These are phyloP conservation scores for Caryopteris hybrid DNA, from an alignment of 305 asterid genomes.

Conservation along the genomic window DNA sequence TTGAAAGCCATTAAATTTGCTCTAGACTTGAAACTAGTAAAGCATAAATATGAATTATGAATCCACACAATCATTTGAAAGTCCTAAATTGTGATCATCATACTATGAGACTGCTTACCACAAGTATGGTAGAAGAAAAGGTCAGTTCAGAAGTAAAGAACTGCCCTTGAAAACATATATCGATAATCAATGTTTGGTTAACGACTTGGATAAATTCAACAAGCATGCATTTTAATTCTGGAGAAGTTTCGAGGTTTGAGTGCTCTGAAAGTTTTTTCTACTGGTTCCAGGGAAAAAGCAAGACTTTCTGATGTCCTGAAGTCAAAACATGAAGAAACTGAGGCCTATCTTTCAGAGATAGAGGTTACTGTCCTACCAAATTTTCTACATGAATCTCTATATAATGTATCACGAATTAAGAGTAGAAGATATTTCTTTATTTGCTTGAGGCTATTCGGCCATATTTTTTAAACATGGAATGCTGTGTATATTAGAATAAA, in stretches of 20 bases:
- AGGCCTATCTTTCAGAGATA: constrained; percentile 57
- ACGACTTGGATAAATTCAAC: neutral
- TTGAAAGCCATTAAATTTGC: neutral
- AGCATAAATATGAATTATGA: neutral
- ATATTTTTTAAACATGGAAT: constrained; percentile 1
- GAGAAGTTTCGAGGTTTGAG: neutral
- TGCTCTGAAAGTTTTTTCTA: constrained; percentile 12
- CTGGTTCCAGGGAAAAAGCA: constrained; percentile 44
- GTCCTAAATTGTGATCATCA: neutral
- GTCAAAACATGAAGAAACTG: constrained; percentile 59
- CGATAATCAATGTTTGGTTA: neutral
- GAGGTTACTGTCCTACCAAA: constrained; percentile 40
- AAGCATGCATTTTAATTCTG: neutral
- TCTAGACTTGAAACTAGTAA: neutral
- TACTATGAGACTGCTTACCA: neutral
- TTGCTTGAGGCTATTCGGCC: constrained; percentile 44
- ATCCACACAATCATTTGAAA: neutral
- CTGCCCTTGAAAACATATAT: neutral
- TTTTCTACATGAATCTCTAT: neutral
- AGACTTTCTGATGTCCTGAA: constrained; percentile 46
- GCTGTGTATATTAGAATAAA: constrained; percentile 19
- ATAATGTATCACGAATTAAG: neutral
- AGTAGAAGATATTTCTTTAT: constrained; percentile 14
- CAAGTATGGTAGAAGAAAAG: neutral
- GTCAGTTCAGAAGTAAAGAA: neutral